Conservation (phyloP, 495 filamentous ascomycete species). For the Daldinia vernicosa region DNA sequence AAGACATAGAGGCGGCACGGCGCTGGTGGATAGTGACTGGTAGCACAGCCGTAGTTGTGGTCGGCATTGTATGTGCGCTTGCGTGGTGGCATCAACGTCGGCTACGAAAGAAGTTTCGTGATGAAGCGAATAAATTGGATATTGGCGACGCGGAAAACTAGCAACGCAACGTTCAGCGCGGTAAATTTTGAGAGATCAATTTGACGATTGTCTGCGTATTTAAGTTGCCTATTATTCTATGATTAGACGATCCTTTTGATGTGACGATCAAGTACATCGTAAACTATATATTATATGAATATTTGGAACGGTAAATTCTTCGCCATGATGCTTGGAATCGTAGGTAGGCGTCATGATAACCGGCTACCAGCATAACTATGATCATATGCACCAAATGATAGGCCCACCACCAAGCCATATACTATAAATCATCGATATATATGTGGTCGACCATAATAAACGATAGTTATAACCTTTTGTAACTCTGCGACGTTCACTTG, state of each 20-base stretch:
- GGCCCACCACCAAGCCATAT: neutral
- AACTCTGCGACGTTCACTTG: neutral
- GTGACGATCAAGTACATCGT: neutral
- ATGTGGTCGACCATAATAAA: neutral
- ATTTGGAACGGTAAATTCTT: neutral
- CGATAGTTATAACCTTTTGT: neutral
- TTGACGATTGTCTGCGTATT: neutral
- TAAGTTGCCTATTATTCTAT: neutral
- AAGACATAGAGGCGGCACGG: constrained; percentile 34
- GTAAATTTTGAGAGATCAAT: neutral
- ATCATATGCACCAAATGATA: constrained; percentile 3
- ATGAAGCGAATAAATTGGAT: constrained; percentile 42
- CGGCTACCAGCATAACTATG: neutral
- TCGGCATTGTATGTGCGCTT: constrained; percentile 46
- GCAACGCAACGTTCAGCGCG: neutral
- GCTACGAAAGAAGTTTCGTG: constrained; percentile 46
- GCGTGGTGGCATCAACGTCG: constrained; percentile 52
- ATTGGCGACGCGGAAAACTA: constrained; percentile 5
- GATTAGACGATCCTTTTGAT: neutral
- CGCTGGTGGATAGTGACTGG: constrained; percentile 47
- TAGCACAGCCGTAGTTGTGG: constrained; percentile 37
- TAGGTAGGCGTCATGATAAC: neutral
- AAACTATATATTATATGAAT: neutral
- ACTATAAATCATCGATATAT: constrained; percentile 1
- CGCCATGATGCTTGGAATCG: neutral